Evolutionary conservation across 2,329 filamentous ascomycete species (phyloP), one percentile per base, ranked within the genome.

Genomic region (Alternaria sp.): DNA sequence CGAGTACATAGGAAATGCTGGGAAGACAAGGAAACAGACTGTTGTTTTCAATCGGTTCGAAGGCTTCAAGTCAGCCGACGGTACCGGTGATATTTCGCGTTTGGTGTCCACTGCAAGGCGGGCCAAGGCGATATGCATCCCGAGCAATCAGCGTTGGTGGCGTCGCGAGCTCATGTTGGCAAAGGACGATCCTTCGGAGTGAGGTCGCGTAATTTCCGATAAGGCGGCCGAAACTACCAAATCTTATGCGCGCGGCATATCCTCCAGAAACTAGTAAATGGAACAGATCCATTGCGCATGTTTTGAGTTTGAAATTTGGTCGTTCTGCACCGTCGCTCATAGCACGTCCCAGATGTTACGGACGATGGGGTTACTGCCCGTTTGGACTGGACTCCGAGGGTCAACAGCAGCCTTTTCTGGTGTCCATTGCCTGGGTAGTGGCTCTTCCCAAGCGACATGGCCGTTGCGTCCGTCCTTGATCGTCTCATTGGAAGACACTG

Each of bases 261-360:
- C 18, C 40, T 51, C 43, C 44, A 32, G 50, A 40, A 28, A 36
- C 25, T 51, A 27, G 34, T 50, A 57, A 43, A 25, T 34, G 18
- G 18, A 45, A 34, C 16, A 11, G 28, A 16, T 34, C 49, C 38
- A 49, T 11, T 45, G 11, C 22, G 54, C 22, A 44, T 22, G 30
- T 43, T 34, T 38, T 18, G 34, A 22, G 14, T 34, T 59, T 41
- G n/a, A 38, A 16, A 49, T 43, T 60, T 27, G 30, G 25, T 18
- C 22, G 28, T 32, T 22, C 16, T 51, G 55, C 40, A 20, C 45
- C 41, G 57, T 50, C 14, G 25, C 63, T 85, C 84, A 93, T 78
- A 94, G 82, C 53, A 93, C 83, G 72, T 93, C 91, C 75, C 92
- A 90, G 71, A 94, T 94, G 60, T 90, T 93, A 58, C 91, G 85